Base-by-base conservation (phyloP, 2,329 filamentous ascomycete species). In the Lecanicillium sp. region DNA sequence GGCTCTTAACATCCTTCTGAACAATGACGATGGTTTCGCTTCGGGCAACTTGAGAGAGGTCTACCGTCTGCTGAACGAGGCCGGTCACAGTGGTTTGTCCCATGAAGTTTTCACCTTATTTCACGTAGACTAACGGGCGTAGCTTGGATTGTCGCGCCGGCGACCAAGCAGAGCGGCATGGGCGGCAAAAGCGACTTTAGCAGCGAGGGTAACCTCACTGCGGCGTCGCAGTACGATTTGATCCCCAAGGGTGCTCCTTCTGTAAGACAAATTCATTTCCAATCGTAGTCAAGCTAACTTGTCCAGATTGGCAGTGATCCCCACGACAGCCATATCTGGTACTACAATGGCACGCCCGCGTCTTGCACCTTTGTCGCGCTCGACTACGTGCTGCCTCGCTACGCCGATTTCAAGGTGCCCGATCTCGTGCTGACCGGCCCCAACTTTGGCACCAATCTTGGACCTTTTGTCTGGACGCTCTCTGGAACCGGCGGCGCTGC, bases 281-380 rank as follows among this genome's bases (percentile, higher is more conserved):
- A 2, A 21, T 10, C 17, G 5, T 20, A 8, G 27, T 7, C 10
- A 19, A 8, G 24, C 40, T 43, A 24, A 47, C 29, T 12, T 6
- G 27, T 14, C 17, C 43, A 62, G 59, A 50, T 62, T 19, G 77
- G 78, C 38, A 65, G 62, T 14, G 75, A 79, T 53, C 75, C 74
- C 11, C 57, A 60, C 17, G 73, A 80, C 49, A 64, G 64, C 44
- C 68, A 77, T 51, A 77, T 81, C 53, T 81, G 74, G 74, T 80
- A 81, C 57, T 81, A 79, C 61, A 77, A 80, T 45, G 77, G 77
- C 19, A 81, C 77, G 0, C 75, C 78, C 0, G 74, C 74, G 0
- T 71, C 76, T 0, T 76, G 73, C 54, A 75, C 74, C 1, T 74
- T 79, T 49, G 73, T 81, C 5, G 76, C 70, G 2, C 67, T 80